These are phyloP conservation scores for Diaporthe helianthi DNA, from an alignment of 2,329 filamentous ascomycete species.

Conservation along the genomic window DNA sequence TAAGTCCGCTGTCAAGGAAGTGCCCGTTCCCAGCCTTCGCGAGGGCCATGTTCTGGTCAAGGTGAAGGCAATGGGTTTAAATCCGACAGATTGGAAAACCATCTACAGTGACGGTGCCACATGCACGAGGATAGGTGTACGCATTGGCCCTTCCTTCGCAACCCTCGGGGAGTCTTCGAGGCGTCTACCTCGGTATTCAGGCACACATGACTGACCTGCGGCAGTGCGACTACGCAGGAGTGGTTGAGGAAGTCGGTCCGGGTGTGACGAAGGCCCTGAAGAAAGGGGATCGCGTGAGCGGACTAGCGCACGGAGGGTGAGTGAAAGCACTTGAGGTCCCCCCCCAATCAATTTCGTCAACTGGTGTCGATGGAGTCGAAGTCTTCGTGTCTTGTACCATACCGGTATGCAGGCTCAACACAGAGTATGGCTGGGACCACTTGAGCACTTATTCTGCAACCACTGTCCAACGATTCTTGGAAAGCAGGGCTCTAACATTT, in stretches of 20 bases:
- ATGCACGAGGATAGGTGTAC: conserved; percentile 16
- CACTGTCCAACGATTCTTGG: not conserved
- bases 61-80: conserved; percentile 27
- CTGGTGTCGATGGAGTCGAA: not conserved
- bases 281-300: conserved; percentile 54
- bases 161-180: no score
- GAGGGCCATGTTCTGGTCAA: conserved; percentile 31
- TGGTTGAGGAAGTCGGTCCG: conserved; percentile 53
- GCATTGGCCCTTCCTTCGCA: not conserved
- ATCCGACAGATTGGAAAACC: conserved; percentile 31
- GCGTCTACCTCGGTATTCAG: not conserved
- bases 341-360: not conserved
- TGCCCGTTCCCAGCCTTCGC: conserved; percentile 19
- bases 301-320: conserved; percentile 21
- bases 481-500: conserved; percentile 6
- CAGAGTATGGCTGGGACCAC: not conserved
- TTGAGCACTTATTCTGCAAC: no score
- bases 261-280: conserved; percentile 51
- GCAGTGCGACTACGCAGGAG: conserved; percentile 53
- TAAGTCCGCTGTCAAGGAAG: conserved; percentile 11
- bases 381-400: not conserved
- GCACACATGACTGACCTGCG: not conserved
- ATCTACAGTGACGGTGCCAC: not conserved
- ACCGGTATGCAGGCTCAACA: no score
- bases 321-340: not conserved